These are phyloP conservation scores for Colletotrichum brevisporum DNA, from an alignment of 2,329 filamentous ascomycete genomes.

Conservation along the genomic window DNA sequence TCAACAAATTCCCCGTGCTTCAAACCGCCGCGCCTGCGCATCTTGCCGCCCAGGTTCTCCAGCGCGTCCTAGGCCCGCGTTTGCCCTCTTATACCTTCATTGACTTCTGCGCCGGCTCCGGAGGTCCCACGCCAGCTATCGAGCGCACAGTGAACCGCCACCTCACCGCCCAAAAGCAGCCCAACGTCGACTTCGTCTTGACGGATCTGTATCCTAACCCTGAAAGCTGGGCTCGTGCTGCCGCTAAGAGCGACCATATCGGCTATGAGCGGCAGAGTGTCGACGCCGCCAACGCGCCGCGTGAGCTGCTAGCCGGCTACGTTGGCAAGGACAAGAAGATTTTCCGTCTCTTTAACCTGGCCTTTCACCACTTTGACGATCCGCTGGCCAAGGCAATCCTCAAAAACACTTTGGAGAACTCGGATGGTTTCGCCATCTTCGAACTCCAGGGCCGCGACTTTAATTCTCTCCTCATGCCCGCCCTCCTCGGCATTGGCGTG, in stretches of 20 bases:
- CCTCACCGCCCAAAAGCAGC: slow-evolving; percentile 46
- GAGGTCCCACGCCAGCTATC: slow-evolving; percentile 77
- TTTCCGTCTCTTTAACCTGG: slow-evolving; percentile 79
- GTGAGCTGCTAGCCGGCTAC: slow-evolving; percentile 57
- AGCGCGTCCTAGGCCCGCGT: slow-evolving; percentile 61
- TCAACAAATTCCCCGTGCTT: slow-evolving; percentile 68
- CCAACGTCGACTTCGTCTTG: slow-evolving; percentile 70
- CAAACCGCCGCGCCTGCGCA: slow-evolving; percentile 71
- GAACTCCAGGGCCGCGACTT: slow-evolving; percentile 79
- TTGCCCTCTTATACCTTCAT: slow-evolving; percentile 73
- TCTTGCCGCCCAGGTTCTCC: slow-evolving; percentile 72
- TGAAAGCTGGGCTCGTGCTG: slow-evolving; percentile 69
- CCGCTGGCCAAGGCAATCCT: slow-evolving; percentile 72
- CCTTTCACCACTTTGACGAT: slow-evolving; percentile 85
- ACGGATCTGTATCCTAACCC: slow-evolving; percentile 77
- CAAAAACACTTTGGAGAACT: slow-evolving; percentile 73
- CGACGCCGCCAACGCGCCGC: slow-evolving; percentile 75
- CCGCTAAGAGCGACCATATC: slow-evolving; percentile 67
- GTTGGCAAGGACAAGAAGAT: slow-evolving; percentile 61
- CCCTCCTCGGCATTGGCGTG: slow-evolving; percentile 66
- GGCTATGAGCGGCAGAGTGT: slow-evolving; percentile 72
- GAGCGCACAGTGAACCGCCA: slow-evolving; percentile 70
- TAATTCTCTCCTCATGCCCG: slow-evolving; percentile 66
- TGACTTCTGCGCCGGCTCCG: slow-evolving; percentile 83
- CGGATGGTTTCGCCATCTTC: slow-evolving; percentile 79